Conservation (phyloP, 305 asterid species). For the Fraxinus xanthoxyloides region DNA sequence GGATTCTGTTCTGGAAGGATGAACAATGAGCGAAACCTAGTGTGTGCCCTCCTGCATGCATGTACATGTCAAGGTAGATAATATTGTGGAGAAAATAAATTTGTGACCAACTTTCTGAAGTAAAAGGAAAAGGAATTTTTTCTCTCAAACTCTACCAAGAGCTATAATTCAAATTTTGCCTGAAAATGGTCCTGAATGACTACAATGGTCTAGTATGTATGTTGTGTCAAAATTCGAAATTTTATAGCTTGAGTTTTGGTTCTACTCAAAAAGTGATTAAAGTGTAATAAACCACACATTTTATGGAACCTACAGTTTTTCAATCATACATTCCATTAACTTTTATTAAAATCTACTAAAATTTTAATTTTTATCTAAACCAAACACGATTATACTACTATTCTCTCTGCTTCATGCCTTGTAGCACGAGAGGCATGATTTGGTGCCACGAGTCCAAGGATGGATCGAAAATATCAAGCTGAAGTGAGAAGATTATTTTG, state of each 20-base stretch:
- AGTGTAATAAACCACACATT: no score
- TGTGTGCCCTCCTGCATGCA: slow-evolving; percentile 54
- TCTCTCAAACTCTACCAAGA: neutral
- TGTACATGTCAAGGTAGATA: neutral
- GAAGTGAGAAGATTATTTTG: neutral
- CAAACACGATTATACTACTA: no score
- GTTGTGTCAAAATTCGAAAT: neutral
- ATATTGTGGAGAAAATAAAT: neutral
- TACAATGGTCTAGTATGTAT: neutral
- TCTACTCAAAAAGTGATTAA: no score
- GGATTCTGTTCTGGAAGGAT: slow-evolving; percentile 54
- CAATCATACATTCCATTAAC: no score
- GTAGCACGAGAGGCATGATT: neutral
- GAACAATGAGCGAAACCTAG: slow-evolving; percentile 58
- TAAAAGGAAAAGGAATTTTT: neutral
- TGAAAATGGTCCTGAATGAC: neutral
- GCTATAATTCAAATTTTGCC: neutral
- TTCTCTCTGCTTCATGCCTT: no score
- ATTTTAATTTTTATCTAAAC: no score
- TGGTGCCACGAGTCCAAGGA: neutral
- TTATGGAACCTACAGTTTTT: no score
- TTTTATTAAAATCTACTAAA: no score
- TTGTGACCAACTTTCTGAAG: neutral
- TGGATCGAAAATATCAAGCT: neutral
- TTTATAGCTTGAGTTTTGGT: neutral